phyloP scores from a whole-genome alignment of 441 rosid genomes.

The Bocquillonia castaneifolia region DNA sequence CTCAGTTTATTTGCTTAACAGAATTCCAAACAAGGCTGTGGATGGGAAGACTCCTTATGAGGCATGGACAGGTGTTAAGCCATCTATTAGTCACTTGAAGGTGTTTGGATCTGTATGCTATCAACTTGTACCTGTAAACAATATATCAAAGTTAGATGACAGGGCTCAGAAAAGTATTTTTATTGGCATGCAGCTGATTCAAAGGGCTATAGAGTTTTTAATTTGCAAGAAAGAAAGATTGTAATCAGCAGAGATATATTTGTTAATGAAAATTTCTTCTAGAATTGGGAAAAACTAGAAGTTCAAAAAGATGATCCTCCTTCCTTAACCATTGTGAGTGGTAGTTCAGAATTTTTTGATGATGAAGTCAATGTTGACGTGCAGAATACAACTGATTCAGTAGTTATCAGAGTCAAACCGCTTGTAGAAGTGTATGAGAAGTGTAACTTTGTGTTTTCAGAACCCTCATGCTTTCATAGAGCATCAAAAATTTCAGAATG shows the following conservation, averaged over 20 bases:
- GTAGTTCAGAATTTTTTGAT: too few species aligned
- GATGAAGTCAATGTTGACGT: not conserved
- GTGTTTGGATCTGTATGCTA: not conserved
- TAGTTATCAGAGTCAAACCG: not conserved
- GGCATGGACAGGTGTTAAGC: too few species aligned
- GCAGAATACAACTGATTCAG: not conserved
- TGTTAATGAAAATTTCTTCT: too few species aligned
- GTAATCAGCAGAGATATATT: not conserved
- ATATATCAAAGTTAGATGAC: not conserved
- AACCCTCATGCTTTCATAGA: not conserved
- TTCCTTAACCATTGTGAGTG: too few species aligned
- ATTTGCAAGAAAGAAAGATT: too few species aligned
- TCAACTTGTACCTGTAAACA: not conserved
- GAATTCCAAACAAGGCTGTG: not conserved
- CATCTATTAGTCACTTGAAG: too few species aligned
- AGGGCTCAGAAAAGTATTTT: too few species aligned
- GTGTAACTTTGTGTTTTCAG: not conserved
- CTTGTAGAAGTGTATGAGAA: too few species aligned
- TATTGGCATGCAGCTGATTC: not conserved
- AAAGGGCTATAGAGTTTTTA: too few species aligned
- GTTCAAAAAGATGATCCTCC: too few species aligned
- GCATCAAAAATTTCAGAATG: not conserved
- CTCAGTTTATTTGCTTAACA: not conserved
- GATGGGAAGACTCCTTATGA: not conserved
- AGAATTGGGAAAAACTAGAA: too few species aligned